A percentile compares a stretch with the other conserved stretches of the same genome.
phyloP scores from a whole-genome alignment of 805 yeast genomes.

The Schizosaccharomyces pombe region DNA sequence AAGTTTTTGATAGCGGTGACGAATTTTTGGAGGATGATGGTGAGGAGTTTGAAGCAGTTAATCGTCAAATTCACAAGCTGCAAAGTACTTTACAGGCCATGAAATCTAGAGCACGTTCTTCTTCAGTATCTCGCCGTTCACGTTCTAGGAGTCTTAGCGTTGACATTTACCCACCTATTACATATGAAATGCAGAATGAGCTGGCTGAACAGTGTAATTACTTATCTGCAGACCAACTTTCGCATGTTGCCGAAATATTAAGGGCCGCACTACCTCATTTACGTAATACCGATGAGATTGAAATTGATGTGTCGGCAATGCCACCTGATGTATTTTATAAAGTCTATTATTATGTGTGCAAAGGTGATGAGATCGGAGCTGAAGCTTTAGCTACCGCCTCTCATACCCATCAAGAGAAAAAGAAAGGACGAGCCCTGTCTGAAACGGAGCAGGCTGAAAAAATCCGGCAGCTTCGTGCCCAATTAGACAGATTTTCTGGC shows the following conservation, averaged over 20 bases:
- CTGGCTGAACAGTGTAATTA: conserved; percentile 66
- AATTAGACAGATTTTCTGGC: conserved; percentile 33
- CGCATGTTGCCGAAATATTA: conserved; percentile 63
- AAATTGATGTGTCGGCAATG: conserved; percentile 80
- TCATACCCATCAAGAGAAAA: conserved; percentile 15
- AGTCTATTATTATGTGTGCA: conserved; percentile 49
- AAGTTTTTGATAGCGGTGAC: conserved; percentile 16
- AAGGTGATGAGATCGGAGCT: conserved; percentile 22
- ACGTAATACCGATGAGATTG: conserved; percentile 49
- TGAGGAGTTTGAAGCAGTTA: conserved; percentile 41
- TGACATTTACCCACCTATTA: conserved; percentile 5
- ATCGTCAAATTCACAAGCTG: conserved; percentile 73
- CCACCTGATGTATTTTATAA: conserved; percentile 65
- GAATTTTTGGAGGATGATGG: conserved; percentile 36
- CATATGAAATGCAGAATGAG: conserved; percentile 91
- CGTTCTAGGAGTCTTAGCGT: conserved; percentile 5
- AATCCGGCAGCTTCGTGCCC: conserved; percentile 47
- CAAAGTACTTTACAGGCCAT: conserved; percentile 58
- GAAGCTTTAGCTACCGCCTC: conserved; percentile 7
- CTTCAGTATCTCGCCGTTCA: conserved; percentile 18
- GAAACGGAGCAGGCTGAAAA: conserved; percentile 46
- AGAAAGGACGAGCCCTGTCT: conserved; percentile 32
- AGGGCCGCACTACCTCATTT: conserved; percentile 48
- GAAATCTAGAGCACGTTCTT: conserved; percentile 18
- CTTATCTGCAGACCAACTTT: conserved; percentile 55